Evolutionary conservation across 306 rosid genomes (phyloP).

Genomic region (Pyrus bretschneideri): DNA sequence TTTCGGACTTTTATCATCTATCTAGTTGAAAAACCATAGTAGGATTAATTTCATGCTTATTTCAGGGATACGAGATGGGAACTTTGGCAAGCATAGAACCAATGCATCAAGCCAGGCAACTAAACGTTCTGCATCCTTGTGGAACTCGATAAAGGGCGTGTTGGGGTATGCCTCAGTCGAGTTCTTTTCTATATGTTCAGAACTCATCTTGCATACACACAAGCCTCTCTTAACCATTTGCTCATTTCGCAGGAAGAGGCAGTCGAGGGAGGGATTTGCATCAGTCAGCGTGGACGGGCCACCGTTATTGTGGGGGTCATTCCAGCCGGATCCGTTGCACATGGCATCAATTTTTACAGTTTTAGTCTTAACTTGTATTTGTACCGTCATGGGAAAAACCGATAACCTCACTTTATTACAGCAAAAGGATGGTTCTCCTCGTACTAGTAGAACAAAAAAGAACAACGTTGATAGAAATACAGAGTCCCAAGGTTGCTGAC

Average conservation of each 20-base stretch:
- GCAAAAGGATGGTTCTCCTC: constrained; percentile 17
- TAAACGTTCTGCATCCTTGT: constrained; percentile 29
- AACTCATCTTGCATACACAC: constrained; percentile 7
- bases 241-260: constrained; percentile 40
- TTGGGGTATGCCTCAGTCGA: constrained; percentile 46
- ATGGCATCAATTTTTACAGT: constrained; percentile 23
- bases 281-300: constrained; percentile 47
- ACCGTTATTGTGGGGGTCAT: constrained; percentile 23
- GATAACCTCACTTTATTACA: constrained; percentile 10
- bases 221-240: constrained; percentile 10
- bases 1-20: background rate
- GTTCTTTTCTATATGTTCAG: background rate
- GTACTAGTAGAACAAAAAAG: constrained; percentile 13
- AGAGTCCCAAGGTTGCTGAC: background rate
- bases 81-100: constrained; percentile 20
- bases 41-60: constrained; percentile 1
- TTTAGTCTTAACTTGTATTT: constrained; percentile 36
- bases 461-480: background rate
- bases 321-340: constrained; percentile 27
- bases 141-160: constrained; percentile 56
- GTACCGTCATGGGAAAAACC: constrained; percentile 35
- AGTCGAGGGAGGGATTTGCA: constrained; percentile 57
- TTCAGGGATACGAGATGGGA: constrained; percentile 36
- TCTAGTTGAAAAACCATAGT: background rate
- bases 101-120: constrained; percentile 25